Conservation (phyloP, 176 grass and related monocot species). For the Lolium perenne region DNA sequence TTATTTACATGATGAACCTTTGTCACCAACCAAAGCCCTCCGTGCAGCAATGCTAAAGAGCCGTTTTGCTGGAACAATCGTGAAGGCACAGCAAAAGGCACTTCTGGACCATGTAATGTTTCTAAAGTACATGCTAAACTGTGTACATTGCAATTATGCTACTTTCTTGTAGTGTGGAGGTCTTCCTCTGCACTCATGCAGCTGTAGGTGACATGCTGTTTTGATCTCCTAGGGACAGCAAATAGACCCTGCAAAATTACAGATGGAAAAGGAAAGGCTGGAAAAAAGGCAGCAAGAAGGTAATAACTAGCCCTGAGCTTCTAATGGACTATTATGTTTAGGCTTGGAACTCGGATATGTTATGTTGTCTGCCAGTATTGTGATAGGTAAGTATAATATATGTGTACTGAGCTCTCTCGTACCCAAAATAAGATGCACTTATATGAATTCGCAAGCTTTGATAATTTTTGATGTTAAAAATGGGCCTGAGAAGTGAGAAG, state of each 20-base stretch:
- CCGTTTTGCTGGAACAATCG: constrained; percentile 85
- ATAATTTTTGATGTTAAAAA: too few species aligned
- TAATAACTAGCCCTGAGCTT: constrained; percentile 13
- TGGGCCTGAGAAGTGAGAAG: too few species aligned
- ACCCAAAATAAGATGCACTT: neutral
- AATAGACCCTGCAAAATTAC: constrained; percentile 70
- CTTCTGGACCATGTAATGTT: neutral
- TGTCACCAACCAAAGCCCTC: constrained; percentile 82
- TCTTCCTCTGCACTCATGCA: constrained; percentile 2
- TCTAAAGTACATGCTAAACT: neutral
- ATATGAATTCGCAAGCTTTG: neutral
- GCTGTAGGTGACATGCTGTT: constrained; percentile 25
- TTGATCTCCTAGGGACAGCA: constrained; percentile 54
- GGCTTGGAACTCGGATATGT: neutral
- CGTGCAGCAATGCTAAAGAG: constrained; percentile 76
- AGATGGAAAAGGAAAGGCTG: constrained; percentile 74
- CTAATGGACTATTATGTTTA: neutral
- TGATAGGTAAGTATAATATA: neutral
- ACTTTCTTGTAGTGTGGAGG: neutral
- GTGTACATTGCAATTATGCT: neutral
- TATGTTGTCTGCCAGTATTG: neutral
- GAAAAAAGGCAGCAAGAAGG: constrained; percentile 83
- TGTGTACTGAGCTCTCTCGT: constrained; percentile 5
- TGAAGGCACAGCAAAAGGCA: constrained; percentile 44
- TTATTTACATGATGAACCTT: constrained; percentile 56